Conservation (phyloP, 805 yeast genomes). For the Candida oleophila region DNA sequence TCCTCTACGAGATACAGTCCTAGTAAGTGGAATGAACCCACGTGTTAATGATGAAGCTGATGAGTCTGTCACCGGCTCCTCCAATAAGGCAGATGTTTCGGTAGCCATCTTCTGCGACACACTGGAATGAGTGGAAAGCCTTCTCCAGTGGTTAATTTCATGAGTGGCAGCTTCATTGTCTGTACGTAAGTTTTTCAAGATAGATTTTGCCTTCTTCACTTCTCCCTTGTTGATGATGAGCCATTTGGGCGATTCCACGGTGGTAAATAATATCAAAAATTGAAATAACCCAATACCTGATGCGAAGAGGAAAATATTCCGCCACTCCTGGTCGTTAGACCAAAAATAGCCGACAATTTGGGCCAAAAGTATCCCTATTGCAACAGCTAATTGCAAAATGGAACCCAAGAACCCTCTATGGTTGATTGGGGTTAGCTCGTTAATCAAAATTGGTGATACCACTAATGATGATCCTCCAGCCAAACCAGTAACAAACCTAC, state of each 20-base stretch:
- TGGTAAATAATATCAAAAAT: constrained; percentile 30
- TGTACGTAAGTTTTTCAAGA: constrained; percentile 29
- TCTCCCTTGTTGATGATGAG: constrained; percentile 30
- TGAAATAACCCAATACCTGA: constrained; percentile 24
- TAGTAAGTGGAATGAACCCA: constrained; percentile 8
- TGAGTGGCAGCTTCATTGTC: constrained; percentile 26
- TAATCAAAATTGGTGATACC: constrained; percentile 40
- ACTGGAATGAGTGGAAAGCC: constrained; percentile 17
- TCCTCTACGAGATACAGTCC: constrained; percentile 20
- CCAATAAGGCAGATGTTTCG: constrained; percentile 5
- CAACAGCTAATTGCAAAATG: constrained; percentile 37
- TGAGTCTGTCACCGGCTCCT: not conserved
- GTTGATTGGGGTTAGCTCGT: constrained; percentile 38
- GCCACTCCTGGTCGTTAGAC: constrained; percentile 39
- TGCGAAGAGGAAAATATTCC: constrained; percentile 29
- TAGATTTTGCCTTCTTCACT: constrained; percentile 23
- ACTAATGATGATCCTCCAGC: constrained; percentile 41
- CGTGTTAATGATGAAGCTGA: not conserved
- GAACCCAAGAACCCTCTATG: constrained; percentile 44
- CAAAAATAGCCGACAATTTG: constrained; percentile 32
- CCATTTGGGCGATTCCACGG: constrained; percentile 45
- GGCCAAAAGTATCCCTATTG: constrained; percentile 35
- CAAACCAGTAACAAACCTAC: constrained; percentile 35
- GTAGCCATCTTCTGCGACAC: not conserved
- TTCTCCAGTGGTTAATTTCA: constrained; percentile 39